Base-by-base conservation (phyloP, 2,329 filamentous ascomycete species). In the Aspergillus hortae region DNA sequence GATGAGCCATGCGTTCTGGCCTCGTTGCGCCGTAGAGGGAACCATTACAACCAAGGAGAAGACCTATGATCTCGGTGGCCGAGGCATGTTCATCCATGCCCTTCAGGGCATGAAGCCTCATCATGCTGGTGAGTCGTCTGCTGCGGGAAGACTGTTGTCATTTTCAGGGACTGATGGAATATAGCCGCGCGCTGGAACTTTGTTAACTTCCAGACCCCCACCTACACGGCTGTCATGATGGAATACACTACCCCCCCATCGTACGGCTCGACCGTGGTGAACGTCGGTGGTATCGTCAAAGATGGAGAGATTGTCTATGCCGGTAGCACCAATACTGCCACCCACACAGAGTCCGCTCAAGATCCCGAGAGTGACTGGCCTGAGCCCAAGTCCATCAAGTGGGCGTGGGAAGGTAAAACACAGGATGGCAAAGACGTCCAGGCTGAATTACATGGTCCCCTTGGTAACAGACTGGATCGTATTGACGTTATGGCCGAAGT, bases 71-170 rank as follows among this genome's bases (percentile, higher is more conserved):
- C 85, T 96, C 70, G 87, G 84, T 65, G 92, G 92, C 52, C 83
- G 80, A 57, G 91, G 86, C 30, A 77, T 95, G 64, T 92, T 91
- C 74, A 80, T 87, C 60, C 88, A 94, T 71, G 92, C 90, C 38
- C 77, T 97, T 46, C 94, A 97, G 76, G 94, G 92, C 70, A 97
- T 97, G 92, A 99, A 99, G 81, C 94, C 94, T 38, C 94, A 99
- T 72, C 95, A 99, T 70, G 89, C 91, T 54, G 92, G 82, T 85
- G 76, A 63, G 75, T 63, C 45, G 33, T 6, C 17, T 15, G 35
- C 6, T 9, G 36, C 14, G 36, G 21, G 17, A 30, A 36, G 21
- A 27, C 14, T 15, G 9, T 9, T 4, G 6, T 42, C 19, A 12
- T 19, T 14, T 12, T 17, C 17, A 19, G 14, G 17, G 11, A 19